Conservation (phyloP, 2,329 filamentous ascomycete genomes). For the Arachnomyces sp. region DNA sequence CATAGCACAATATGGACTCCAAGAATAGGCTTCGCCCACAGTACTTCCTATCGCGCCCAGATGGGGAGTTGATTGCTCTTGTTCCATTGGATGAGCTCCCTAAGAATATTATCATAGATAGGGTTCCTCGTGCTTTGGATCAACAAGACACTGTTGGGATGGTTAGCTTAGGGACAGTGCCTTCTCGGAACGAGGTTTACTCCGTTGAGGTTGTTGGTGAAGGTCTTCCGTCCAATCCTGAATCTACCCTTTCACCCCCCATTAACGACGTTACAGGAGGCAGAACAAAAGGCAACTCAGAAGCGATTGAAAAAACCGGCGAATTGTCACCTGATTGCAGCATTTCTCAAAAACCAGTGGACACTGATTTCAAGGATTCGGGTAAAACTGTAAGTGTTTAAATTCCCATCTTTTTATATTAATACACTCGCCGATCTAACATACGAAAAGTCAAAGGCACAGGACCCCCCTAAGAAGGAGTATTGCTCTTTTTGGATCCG, state of each 20-base stretch:
- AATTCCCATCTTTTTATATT: no score
- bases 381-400: no score
- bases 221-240: no score
- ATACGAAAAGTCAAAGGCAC: constrained; percentile 1
- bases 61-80: constrained; percentile 35
- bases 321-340: no score
- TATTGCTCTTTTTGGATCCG: constrained; percentile 90
- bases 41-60: constrained; percentile 36
- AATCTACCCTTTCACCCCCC: no score
- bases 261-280: no score
- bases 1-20: constrained; percentile 15
- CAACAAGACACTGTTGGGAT: constrained; percentile 35
- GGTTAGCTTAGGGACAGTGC: constrained; percentile 33
- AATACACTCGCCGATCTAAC: constrained; percentile 18
- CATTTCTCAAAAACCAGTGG: no score
- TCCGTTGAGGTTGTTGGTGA: constrained; percentile 21
- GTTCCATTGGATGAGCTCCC: constrained; percentile 42
- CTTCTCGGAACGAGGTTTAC: constrained; percentile 27
- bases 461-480: constrained; percentile 49
- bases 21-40: constrained; percentile 24
- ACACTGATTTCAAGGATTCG: no score
- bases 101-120: constrained; percentile 26
- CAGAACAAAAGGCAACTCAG: not conserved
- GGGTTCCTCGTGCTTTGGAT: constrained; percentile 29
- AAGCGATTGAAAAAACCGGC: no score